These are phyloP conservation scores for Micractinium sp. DNA, from an alignment of 139 green algal genomes.

Conservation along the genomic window DNA sequence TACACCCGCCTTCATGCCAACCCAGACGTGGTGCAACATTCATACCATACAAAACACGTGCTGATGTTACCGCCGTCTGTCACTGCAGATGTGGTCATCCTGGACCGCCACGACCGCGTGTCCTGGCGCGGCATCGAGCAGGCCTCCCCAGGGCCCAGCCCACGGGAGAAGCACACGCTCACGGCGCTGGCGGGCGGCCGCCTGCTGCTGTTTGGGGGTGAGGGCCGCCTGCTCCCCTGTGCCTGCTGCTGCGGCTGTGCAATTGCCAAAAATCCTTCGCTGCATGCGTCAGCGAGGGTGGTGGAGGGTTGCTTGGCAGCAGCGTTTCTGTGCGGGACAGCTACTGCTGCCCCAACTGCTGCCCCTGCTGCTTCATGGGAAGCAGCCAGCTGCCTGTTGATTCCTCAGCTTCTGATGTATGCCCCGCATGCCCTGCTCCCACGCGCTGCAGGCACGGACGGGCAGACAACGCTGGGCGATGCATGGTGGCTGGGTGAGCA, in stretches of 20 bases:
- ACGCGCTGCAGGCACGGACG: slow-evolving; percentile 42
- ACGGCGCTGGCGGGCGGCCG: slow-evolving; percentile 53
- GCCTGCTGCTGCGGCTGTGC: background rate
- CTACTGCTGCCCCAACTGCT: background rate
- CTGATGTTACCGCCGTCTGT: no score
- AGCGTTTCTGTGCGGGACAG: background rate
- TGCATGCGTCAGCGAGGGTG: background rate
- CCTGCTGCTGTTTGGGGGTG: slow-evolving; percentile 73
- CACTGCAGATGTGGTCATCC: no score
- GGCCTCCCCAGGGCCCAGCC: slow-evolving; percentile 30
- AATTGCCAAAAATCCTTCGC: background rate
- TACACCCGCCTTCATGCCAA: no score
- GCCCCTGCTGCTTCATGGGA: background rate
- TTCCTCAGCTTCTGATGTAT: no score
- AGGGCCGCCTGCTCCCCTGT: background rate
- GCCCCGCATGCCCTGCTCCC: no score
- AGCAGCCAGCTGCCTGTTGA: no score
- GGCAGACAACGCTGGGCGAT: slow-evolving; percentile 39
- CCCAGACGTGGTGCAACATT: no score
- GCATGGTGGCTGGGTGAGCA: slow-evolving; percentile 41
- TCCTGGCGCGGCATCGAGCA: slow-evolving; percentile 24
- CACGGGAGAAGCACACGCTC: slow-evolving; percentile 78
- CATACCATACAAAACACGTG: no score
- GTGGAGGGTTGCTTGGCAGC: background rate
- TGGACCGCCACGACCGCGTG: slow-evolving; percentile 34